Conservation (phyloP, 208 protist species). For the Herpetomonas samuelpessoai region DNA sequence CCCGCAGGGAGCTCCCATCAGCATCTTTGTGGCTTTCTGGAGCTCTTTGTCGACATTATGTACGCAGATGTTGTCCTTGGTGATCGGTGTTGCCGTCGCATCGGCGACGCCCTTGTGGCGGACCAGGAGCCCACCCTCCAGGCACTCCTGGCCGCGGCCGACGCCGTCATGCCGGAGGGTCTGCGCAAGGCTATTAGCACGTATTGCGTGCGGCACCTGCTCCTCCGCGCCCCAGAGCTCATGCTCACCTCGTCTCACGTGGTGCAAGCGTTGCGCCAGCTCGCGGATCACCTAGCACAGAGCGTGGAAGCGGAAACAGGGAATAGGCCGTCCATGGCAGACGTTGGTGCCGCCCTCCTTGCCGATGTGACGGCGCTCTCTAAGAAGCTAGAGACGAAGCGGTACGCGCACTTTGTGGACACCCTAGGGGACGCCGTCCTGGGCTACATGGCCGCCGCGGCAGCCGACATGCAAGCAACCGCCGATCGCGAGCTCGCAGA, state of each 20-base stretch:
- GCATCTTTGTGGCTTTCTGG: slow-evolving; percentile 16
- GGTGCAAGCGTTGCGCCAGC: slow-evolving; percentile 19
- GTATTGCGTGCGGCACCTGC: slow-evolving; percentile 52
- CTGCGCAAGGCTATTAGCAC: slow-evolving; percentile 42
- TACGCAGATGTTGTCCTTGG: slow-evolving; percentile 49
- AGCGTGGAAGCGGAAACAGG: neutral
- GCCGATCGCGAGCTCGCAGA: slow-evolving; percentile 1
- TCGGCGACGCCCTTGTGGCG: slow-evolving; percentile 37
- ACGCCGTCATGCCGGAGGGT: slow-evolving; percentile 15
- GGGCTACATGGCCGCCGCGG: slow-evolving; percentile 30
- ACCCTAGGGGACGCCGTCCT: slow-evolving; percentile 44
- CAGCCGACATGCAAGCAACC: slow-evolving; percentile 10
- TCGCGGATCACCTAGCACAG: slow-evolving; percentile 27
- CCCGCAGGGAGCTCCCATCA: neutral
- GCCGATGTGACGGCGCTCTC: slow-evolving; percentile 1
- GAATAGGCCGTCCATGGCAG: neutral
- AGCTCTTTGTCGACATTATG: slow-evolving; percentile 62
- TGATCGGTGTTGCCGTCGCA: slow-evolving; percentile 36
- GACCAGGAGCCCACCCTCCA: slow-evolving; percentile 32
- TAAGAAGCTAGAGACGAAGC: slow-evolving; percentile 2
- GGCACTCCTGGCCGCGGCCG: slow-evolving; percentile 13
- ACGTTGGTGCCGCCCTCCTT: neutral
- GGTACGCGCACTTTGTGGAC: slow-evolving; percentile 22
- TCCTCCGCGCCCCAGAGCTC: slow-evolving; percentile 36
- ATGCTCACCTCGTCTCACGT: slow-evolving; percentile 29